Conservation (phyloP, 1,139 yeast species). For the Taiozyma sp. region DNA sequence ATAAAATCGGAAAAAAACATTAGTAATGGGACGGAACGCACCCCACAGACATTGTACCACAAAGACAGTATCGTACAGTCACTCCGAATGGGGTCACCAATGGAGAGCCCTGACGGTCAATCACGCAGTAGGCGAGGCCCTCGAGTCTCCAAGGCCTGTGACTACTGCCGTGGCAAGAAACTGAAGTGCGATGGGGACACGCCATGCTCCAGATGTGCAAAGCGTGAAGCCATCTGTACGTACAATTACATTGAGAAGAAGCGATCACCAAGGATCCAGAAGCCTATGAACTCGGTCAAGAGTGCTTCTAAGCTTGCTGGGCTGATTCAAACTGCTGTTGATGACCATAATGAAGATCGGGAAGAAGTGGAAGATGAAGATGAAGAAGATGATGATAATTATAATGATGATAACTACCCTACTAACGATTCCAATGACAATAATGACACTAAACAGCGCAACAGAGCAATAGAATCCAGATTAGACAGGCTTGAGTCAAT, state of each 20-base stretch:
- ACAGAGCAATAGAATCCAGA: background rate
- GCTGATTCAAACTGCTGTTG: background rate
- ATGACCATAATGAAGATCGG: background rate
- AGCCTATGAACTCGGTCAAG: background rate
- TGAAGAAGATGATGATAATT: background rate
- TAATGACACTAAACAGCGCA: background rate
- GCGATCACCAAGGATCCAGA: conserved; percentile 1
- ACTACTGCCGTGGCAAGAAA: conserved; percentile 45
- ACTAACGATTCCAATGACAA: background rate
- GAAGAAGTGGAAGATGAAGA: background rate
- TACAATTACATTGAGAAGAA: conserved; percentile 20
- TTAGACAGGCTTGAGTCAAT: background rate
- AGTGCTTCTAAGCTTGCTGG: background rate
- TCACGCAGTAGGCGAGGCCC: background rate
- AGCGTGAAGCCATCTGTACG: conserved; percentile 29
- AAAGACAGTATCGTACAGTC: background rate
- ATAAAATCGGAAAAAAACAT: too few species aligned
- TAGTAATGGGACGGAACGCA: background rate
- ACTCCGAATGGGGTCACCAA: background rate
- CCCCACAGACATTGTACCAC: background rate
- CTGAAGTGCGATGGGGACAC: conserved; percentile 44
- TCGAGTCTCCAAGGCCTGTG: conserved; percentile 48
- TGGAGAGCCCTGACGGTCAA: background rate
- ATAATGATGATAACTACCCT: background rate
- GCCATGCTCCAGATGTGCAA: conserved; percentile 41